Evolutionary conservation across 2,329 filamentous ascomycete genomes (phyloP), one percentile per base, ranked within the genome.

Genomic region (Hymenoscyphus linearis): DNA sequence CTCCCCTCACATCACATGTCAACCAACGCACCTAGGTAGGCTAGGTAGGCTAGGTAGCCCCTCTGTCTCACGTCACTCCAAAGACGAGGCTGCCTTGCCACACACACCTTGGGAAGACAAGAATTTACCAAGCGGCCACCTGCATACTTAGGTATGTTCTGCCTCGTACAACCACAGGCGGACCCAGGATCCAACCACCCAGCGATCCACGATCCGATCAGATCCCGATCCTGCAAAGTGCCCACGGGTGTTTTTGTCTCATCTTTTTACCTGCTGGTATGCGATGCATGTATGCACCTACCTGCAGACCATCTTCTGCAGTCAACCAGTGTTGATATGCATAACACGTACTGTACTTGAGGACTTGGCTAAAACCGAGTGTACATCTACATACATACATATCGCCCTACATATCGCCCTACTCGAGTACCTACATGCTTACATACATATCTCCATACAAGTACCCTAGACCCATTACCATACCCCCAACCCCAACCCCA

Each of bases 131-230:
- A 52, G 2, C 59, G 54, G 59, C 55, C 36, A 22, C 59, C 22
- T 34, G 55, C 59, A 61, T 37, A n/a, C n/a, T n/a, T n/a, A n/a
- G n/a, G n/a, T n/a, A 25, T 52, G 14, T 27, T 47, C 22, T 22
- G 40, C n/a, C 27, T 53, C 12, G 53, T 50, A 36, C 58, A 22
- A 37, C 54, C 54, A 14, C 54, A 10, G 18, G 34, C 54, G 31
- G 31, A 37, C 54, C 44, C 55, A 44, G 31, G 2, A 5, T 22
- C 40, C 22, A 60, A 25, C 35, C 37, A 47, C 59, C 52, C 44
- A 61, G 35, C 58, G 52, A 60, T 56, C 52, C 40, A 26, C 55
- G 55, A 56, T 60, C 53, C 59, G 59, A 61, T 61, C 40, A 26
- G 44, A 44, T 52, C 57, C 53, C 59, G 59, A 61, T 61, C 54